Evolutionary conservation across 371 early-diverging fungal species (phyloP), one percentile per base, ranked within the genome.

Genomic region (Lichtheimia ornata): DNA sequence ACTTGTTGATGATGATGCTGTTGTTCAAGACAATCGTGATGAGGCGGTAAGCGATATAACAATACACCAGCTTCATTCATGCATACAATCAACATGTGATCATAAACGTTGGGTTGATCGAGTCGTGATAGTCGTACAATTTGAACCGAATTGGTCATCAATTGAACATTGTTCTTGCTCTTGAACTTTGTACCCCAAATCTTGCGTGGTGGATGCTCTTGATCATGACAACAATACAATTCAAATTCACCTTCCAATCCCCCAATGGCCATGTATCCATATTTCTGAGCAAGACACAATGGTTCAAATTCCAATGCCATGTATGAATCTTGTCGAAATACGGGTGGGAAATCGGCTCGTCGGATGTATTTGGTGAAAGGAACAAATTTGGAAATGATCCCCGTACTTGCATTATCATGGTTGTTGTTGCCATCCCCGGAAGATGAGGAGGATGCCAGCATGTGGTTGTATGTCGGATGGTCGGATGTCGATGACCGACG

Each of bases 221-320:
- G 53, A 12, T 76, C 66, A 62, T 79, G 72, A 50, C 79, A 82
- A 49, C 86, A 86, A 47, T 79, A 81, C 15, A 83, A 69, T 35
- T 74, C 73, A 20, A 84, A 69, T 41, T 70, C 74, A 5, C 83
- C 82, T 43, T 78, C 76, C 4, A 72, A 28, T 2, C 81, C 74
- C 44, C 86, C 86, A 30, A 82, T 72, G 6, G 76, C 84, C 66
- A 86, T 74, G 56, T 81, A 86, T 7, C 86, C 86, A 44, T 79
- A 83, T 30, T 74, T 75, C 44, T 79, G 76, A 5, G 78, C 79
- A 24, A 86, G 35, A 52, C 86, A 84, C 35, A 84, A 52, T 1
- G 79, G 75, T 15, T 78, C 77, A 65, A 74, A 76, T 5, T 62
- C 65, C 3, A 77, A 47, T 7, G 70, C 28, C 12, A 76, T 30